Evolutionary conservation across 768 basidiomycete genomes (phyloP).

Genomic region (Candolleomyces aberdarensis): DNA sequence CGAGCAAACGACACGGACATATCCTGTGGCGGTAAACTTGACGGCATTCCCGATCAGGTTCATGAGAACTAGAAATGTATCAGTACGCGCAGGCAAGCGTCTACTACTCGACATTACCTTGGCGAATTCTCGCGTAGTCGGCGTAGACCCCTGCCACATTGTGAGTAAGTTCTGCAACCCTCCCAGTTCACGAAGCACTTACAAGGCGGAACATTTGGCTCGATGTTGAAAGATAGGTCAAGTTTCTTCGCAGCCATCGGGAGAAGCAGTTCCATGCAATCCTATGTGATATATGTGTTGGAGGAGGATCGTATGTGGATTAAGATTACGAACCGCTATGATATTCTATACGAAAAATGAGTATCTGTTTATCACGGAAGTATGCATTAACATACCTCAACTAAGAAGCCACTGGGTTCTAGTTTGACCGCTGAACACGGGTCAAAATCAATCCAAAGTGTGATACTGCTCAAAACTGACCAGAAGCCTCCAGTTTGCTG

Average conservation of each 20-base stretch:
- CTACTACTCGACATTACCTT: slow-evolving; percentile 39
- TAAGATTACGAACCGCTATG: slow-evolving; percentile 48
- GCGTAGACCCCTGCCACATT: slow-evolving; percentile 55
- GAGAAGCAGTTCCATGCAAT: slow-evolving; percentile 73
- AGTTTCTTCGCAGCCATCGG: slow-evolving; percentile 76
- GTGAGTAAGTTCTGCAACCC: slow-evolving; percentile 1
- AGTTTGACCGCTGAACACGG: slow-evolving; percentile 56
- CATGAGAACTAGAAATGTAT: slow-evolving; percentile 53
- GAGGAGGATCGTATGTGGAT: not conserved
- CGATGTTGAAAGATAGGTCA: slow-evolving; percentile 71
- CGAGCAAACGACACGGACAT: slow-evolving; percentile 59
- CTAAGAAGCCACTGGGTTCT: slow-evolving; percentile 61
- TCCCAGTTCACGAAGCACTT: slow-evolving; percentile 14
- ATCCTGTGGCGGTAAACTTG: slow-evolving; percentile 66
- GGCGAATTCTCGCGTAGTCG: slow-evolving; percentile 71
- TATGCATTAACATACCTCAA: slow-evolving; percentile 43
- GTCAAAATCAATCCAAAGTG: slow-evolving; percentile 2
- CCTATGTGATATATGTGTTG: slow-evolving; percentile 33
- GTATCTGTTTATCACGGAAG: not conserved
- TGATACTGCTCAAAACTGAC: slow-evolving; percentile 24
- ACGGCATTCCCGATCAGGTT: slow-evolving; percentile 77
- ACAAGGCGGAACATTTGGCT: slow-evolving; percentile 65
- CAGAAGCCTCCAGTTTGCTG: slow-evolving; percentile 76
- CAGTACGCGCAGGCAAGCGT: not conserved
- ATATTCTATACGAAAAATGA: slow-evolving; percentile 41